Evolutionary conservation across 192 early-diverging fungal genomes (phyloP), one percentile per base, ranked within the genome.

Genomic region (Phlyctochytrium bullatum): DNA sequence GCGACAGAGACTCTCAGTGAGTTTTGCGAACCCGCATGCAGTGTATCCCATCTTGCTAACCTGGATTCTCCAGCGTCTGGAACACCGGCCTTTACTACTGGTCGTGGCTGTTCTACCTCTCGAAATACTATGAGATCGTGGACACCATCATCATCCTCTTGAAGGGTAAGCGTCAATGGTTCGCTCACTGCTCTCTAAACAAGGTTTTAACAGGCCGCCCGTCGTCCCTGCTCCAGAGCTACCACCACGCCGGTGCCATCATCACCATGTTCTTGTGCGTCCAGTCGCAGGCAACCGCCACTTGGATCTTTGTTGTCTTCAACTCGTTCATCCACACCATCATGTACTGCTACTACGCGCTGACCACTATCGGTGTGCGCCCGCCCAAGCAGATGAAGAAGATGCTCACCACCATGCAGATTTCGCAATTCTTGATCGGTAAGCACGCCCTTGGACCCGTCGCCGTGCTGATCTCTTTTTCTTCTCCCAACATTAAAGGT

Each of bases 241-340:
- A 92, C 79, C 92, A 94, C 73, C 92, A 92, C 69, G 86, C 90
- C 3, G 91, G 91, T 36, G 88, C 90, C 34, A 94, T 94, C 69
- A 72, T 91, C 71, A 85, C 88, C 51, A 92, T 90, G 89, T 91
- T 86, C 83, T 77, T 81, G 24, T 84, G 85, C 36, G 86, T 88
- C 73, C 83, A 86, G 56, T 88, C 79, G 58, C 80, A 83, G 63
- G 80, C 90, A 0, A 86, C 89, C 1, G 82, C 85, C n/a, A 87
- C 91, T 67, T 91, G 91, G 84, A 88, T 93, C 62, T 92, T 91
- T 68, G 91, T 90, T 35, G 68, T 78, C 71, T 81, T 89, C 80
- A 94, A 94, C 80, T 91, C 91, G 20, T 91, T 92, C 62, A 89
- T 94, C 40, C 93, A 94, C 80, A 86, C 88, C 62, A 67, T 94